Percentiles rank a stretch among this genome's conserved stretches.
phyloP scores from a whole-genome alignment of 202 grass and related monocot species.

The Hordeum pubiflorum region DNA sequence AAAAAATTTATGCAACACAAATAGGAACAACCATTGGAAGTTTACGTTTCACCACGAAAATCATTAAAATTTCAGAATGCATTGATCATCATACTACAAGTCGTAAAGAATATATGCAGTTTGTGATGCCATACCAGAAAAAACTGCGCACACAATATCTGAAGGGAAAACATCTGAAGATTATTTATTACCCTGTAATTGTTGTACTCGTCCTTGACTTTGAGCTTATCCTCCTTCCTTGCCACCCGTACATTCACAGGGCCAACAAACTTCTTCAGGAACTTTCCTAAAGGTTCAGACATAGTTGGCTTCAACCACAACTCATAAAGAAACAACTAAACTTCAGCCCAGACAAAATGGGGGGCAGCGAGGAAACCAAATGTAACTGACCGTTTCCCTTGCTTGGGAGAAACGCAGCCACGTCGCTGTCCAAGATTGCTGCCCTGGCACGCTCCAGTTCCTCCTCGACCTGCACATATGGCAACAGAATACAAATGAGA shows the following conservation, averaged over 20 bases:
- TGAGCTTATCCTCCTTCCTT: conserved; percentile 84
- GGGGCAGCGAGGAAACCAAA: neutral
- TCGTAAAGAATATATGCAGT: neutral
- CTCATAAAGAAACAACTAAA: conserved; percentile 7
- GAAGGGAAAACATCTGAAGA: conserved; percentile 1
- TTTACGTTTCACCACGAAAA: neutral
- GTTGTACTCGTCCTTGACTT: conserved; percentile 98
- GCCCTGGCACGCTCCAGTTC: conserved; percentile 69
- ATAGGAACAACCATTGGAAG: neutral
- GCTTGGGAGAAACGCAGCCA: conserved; percentile 62
- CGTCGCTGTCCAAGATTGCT: conserved; percentile 61
- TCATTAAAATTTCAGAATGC: neutral
- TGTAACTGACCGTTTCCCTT: conserved; percentile 51
- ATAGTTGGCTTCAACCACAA: neutral
- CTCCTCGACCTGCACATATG: conserved; percentile 62
- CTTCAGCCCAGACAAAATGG: neutral
- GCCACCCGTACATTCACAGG: conserved; percentile 71
- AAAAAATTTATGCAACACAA: neutral
- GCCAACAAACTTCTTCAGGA: conserved; percentile 83
- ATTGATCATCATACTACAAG: neutral
- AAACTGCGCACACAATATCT: neutral
- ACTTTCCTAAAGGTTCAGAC: conserved; percentile 43
- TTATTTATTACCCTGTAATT: conserved; percentile 91
- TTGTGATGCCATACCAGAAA: neutral
- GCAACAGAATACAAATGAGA: neutral